These are phyloP conservation scores for Aspergillus neoniger DNA, from an alignment of 2,329 filamentous ascomycete genomes.

Conservation along the genomic window DNA sequence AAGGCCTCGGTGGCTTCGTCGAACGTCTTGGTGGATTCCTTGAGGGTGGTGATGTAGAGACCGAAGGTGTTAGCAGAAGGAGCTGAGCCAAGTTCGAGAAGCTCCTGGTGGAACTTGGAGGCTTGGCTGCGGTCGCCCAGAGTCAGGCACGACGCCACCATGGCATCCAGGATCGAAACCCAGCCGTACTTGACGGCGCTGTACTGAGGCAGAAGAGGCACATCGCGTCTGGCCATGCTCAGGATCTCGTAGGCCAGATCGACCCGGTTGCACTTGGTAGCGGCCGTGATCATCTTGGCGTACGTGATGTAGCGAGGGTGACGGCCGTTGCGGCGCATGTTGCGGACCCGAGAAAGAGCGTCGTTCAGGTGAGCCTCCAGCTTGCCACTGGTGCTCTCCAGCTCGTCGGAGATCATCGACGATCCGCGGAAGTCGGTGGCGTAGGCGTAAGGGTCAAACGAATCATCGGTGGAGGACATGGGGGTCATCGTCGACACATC, in stretches of 20 bases:
- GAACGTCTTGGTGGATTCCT: slow-evolving; percentile 95
- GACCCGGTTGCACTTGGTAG: slow-evolving; percentile 80
- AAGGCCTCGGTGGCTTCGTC: slow-evolving; percentile 96
- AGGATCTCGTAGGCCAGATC: slow-evolving; percentile 83
- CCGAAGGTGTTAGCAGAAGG: slow-evolving; percentile 98
- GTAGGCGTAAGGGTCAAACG: slow-evolving; percentile 85
- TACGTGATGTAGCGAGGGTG: slow-evolving; percentile 96
- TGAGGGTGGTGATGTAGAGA: slow-evolving; percentile 97
- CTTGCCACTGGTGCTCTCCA: slow-evolving; percentile 77
- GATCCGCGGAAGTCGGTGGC: slow-evolving; percentile 94
- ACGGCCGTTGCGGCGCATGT: slow-evolving; percentile 87
- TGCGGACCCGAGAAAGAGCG: slow-evolving; percentile 79
- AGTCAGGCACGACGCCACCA: slow-evolving; percentile 89
- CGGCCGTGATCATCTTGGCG: slow-evolving; percentile 88
- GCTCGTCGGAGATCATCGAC: slow-evolving; percentile 81
- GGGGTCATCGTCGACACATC: slow-evolving; percentile 56
- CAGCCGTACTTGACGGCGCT: slow-evolving; percentile 89
- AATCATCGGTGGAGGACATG: slow-evolving; percentile 71
- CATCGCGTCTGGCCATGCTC: slow-evolving; percentile 82
- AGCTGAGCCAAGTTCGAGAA: slow-evolving; percentile 84
- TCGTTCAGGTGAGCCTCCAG: slow-evolving; percentile 75
- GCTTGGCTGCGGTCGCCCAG: slow-evolving; percentile 79
- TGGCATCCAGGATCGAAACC: slow-evolving; percentile 93
- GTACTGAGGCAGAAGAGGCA: slow-evolving; percentile 82
- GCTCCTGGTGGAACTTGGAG: slow-evolving; percentile 84